These are phyloP conservation scores for Trichocomaceae sp. DNA, from an alignment of 2,329 filamentous ascomycete genomes.

Conservation along the genomic window DNA sequence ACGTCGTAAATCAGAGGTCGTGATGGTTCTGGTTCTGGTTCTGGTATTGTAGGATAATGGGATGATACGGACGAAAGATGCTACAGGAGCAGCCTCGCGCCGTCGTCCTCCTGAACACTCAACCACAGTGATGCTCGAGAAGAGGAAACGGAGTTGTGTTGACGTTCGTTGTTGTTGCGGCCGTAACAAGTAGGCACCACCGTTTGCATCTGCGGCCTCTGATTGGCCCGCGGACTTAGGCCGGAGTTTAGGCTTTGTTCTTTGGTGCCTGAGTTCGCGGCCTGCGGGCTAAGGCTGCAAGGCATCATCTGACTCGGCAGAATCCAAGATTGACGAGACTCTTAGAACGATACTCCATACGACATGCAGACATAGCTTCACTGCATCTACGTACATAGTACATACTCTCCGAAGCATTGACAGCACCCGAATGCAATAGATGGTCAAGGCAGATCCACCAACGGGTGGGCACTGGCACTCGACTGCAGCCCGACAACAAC, in stretches of 20 bases:
- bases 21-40: not conserved
- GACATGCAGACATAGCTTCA: too few relatives aligned
- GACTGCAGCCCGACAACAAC: not conserved
- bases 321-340: not conserved
- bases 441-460: not conserved
- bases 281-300: not conserved
- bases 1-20: not conserved
- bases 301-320: too few relatives aligned
- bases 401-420: not conserved
- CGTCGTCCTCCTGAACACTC: not conserved
- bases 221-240: not conserved
- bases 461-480: not conserved
- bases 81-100: not conserved
- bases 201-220: not conserved
- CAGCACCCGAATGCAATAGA: slow-evolving; percentile 11
- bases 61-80: not conserved
- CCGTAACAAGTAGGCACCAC: not conserved
- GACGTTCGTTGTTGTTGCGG: not conserved
- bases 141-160: not conserved
- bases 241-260: not conserved
- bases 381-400: too few relatives aligned
- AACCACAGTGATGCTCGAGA: not conserved
- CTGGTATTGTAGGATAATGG: not conserved
- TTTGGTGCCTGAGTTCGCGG: not conserved
- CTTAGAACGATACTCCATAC: too few relatives aligned